Percentiles rank a stretch among this genome's conserved stretches.
Conservation (phyloP, 371 early-diverging fungal species). For the Coemansia sp. region DNA sequence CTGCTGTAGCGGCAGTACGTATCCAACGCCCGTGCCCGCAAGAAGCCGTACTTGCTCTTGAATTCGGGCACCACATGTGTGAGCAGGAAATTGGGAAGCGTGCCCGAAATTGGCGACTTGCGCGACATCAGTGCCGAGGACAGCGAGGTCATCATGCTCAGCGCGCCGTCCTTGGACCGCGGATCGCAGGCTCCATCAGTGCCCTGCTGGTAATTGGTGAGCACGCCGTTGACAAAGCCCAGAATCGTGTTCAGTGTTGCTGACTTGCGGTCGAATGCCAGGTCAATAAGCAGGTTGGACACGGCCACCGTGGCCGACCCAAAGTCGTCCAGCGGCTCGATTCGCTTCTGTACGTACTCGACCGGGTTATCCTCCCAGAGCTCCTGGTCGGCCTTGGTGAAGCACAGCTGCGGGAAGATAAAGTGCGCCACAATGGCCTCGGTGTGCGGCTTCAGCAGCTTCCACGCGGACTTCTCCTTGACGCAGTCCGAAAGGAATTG, state of each 20-base stretch:
- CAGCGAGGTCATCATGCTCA: constrained; percentile 76
- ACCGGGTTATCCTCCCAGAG: constrained; percentile 90
- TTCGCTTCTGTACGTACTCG: constrained; percentile 86
- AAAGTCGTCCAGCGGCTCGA: constrained; percentile 76
- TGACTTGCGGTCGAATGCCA: constrained; percentile 74
- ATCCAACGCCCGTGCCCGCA: constrained; percentile 69
- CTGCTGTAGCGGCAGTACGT: constrained; percentile 45
- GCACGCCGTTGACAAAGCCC: constrained; percentile 66
- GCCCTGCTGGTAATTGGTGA: constrained; percentile 61
- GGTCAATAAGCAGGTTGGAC: constrained; percentile 65
- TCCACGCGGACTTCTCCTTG: constrained; percentile 84
- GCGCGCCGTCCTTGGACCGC: constrained; percentile 80
- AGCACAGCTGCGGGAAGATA: constrained; percentile 87
- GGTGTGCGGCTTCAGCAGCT: constrained; percentile 77
- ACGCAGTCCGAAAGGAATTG: constrained; percentile 58
- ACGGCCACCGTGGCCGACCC: constrained; percentile 68
- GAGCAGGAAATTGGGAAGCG: constrained; percentile 79
- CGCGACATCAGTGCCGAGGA: constrained; percentile 61
- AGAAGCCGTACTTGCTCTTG: constrained; percentile 70
- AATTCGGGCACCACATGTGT: constrained; percentile 86
- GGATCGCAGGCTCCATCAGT: constrained; percentile 68
- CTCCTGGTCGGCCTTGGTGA: constrained; percentile 74
- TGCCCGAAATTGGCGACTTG: constrained; percentile 62
- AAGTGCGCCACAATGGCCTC: constrained; percentile 74
- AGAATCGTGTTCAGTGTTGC: constrained; percentile 77